Conservation (phyloP, 1,284 basidiomycete species). For the Cryptococcus amylolentus region DNA sequence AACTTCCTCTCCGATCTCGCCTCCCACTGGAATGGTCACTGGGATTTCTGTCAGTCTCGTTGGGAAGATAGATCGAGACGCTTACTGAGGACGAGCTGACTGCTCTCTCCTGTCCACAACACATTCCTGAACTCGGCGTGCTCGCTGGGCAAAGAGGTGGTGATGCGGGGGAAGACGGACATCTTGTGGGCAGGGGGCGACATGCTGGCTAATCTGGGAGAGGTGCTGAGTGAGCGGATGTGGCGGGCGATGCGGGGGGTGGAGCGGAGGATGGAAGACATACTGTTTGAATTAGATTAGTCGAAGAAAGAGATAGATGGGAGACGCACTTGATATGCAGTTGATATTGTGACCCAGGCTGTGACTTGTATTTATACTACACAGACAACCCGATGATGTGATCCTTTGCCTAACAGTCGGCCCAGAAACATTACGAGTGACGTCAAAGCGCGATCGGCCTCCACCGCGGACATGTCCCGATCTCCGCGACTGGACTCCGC, state of each 20-base stretch:
- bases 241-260: background rate
- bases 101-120: conserved; percentile 44
- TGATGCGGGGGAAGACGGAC: conserved; percentile 40
- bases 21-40: conserved; percentile 48
- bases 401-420: no score
- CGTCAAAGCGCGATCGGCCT: no score
- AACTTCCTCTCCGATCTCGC: conserved; percentile 47
- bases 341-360: background rate
- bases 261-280: background rate
- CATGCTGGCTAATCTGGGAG: conserved; percentile 14
- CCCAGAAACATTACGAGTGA: no score
- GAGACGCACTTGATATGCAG: background rate
- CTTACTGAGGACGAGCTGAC: conserved; percentile 44
- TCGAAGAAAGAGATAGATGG: background rate
- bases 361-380: no score
- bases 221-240: background rate
- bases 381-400: no score
- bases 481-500: background rate
- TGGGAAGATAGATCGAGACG: background rate
- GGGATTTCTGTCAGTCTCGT: background rate
- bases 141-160: conserved; percentile 35
- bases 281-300: background rate
- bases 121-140: conserved; percentile 47
- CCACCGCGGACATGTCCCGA: background rate
- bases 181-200: conserved; percentile 37